These are phyloP conservation scores for Crithidia fasciculata DNA, from an alignment of 208 protist species.

Conservation along the genomic window DNA sequence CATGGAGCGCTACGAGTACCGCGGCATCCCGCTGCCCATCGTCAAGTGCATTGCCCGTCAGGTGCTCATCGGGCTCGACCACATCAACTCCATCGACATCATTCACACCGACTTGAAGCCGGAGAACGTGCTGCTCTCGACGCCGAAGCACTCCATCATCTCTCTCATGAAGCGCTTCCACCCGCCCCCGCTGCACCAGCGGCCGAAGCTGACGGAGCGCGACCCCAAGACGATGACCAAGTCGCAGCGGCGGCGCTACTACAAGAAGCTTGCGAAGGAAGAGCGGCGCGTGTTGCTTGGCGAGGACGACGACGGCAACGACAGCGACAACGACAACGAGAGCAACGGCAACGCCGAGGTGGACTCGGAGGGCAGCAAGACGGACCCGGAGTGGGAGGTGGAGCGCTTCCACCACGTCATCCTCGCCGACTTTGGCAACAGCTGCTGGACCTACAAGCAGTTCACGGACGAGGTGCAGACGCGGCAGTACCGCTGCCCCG, in stretches of 20 bases:
- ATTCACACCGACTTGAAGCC: constrained; percentile 98
- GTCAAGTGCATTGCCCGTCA: constrained; percentile 94
- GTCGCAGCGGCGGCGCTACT: constrained; percentile 90
- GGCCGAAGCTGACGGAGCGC: constrained; percentile 74
- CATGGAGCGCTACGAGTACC: constrained; percentile 96
- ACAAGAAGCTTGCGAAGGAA: constrained; percentile 88
- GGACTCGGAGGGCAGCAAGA: constrained; percentile 67
- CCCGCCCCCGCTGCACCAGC: constrained; percentile 73
- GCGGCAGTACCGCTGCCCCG: constrained; percentile 92
- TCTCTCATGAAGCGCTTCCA: constrained; percentile 87
- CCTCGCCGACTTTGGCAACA: constrained; percentile 98
- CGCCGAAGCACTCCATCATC: constrained; percentile 85
- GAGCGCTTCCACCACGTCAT: constrained; percentile 93
- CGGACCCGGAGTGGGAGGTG: constrained; percentile 85
- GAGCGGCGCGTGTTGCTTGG: constrained; percentile 28
- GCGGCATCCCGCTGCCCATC: constrained; percentile 94
- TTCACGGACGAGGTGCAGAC: constrained; percentile 96
- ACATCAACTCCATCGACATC: constrained; percentile 94
- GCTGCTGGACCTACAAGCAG: constrained; percentile 97
- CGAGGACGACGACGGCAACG: constrained; percentile 27
- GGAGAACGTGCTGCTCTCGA: constrained; percentile 95
- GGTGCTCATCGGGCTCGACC: constrained; percentile 93
- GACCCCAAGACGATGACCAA: constrained; percentile 93
- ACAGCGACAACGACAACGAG: constrained; percentile 15
- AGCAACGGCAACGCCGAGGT: constrained; percentile 24